A percentile compares a stretch with the other conserved stretches of the same genome.
Conservation (phyloP, 495 filamentous ascomycete genomes). For the Aspergillus egyptiacus region DNA sequence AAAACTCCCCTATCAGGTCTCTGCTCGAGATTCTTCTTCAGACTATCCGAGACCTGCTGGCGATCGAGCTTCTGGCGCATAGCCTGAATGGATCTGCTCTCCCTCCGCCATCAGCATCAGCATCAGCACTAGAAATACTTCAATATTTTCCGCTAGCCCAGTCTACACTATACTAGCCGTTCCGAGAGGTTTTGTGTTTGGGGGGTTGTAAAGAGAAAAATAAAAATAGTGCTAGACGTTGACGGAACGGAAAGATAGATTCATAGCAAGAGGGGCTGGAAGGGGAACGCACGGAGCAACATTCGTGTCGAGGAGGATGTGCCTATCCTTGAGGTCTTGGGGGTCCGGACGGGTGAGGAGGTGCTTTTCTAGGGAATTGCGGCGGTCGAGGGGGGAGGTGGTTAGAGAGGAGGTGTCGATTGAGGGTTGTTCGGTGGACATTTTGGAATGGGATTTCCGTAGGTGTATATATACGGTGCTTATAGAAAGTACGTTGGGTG, state of each 20-base stretch:
- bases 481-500: too few species aligned
- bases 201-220: too few species aligned
- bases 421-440: slow-evolving; percentile 13
- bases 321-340: slow-evolving; percentile 69
- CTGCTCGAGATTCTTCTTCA: slow-evolving; percentile 62
- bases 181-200: too few species aligned
- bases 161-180: too few species aligned
- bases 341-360: slow-evolving; percentile 71
- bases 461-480: not conserved
- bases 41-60: slow-evolving; percentile 54
- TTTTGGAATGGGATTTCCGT: not conserved
- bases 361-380: slow-evolving; percentile 85
- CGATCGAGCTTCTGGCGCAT: slow-evolving; percentile 57
- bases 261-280: too few species aligned
- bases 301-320: slow-evolving; percentile 67
- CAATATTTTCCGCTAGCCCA: too few species aligned
- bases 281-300: slow-evolving; percentile 57
- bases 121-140: too few species aligned
- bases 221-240: too few species aligned
- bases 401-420: slow-evolving; percentile 37
- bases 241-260: too few species aligned
- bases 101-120: not conserved
- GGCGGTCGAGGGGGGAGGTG: slow-evolving; percentile 62
- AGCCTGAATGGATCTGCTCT: slow-evolving; percentile 55
- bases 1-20: slow-evolving; percentile 59